Percentiles rank a stretch among this genome's conserved stretches.
These are phyloP conservation scores for Hydnomerulius pinastri DNA, from an alignment of 768 basidiomycete species.

Conservation along the genomic window DNA sequence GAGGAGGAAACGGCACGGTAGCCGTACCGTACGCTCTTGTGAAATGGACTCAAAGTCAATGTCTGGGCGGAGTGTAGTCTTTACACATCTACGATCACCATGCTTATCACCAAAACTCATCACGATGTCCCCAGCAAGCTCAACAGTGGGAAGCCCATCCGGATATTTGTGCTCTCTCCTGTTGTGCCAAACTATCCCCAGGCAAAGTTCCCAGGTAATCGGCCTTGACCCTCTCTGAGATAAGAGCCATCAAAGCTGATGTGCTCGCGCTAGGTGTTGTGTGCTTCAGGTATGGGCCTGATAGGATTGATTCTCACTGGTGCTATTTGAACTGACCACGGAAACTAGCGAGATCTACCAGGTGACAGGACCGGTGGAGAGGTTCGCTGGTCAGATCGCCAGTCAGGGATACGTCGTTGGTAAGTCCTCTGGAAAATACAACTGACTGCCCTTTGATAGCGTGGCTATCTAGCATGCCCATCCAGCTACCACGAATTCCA, in stretches of 20 bases:
- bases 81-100: slow-evolving; percentile 35
- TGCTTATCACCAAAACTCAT: slow-evolving; percentile 83
- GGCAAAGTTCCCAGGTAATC: slow-evolving; percentile 86
- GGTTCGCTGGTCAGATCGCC: slow-evolving; percentile 86
- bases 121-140: slow-evolving; percentile 77
- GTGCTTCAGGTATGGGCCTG: slow-evolving; percentile 63
- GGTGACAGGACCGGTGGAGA: slow-evolving; percentile 95
- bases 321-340: slow-evolving; percentile 1
- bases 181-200: slow-evolving; percentile 79
- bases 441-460: neutral
- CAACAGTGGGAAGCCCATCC: slow-evolving; percentile 62
- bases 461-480: slow-evolving; percentile 61
- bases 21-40: no score
- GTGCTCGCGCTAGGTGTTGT: slow-evolving; percentile 58
- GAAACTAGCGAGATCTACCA: slow-evolving; percentile 87
- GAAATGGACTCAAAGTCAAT: no score
- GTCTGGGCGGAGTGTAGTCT: no score
- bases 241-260: neutral
- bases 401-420: slow-evolving; percentile 85
- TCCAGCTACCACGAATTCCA: slow-evolving; percentile 93
- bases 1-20: no score
- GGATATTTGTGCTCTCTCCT: slow-evolving; percentile 84
- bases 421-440: slow-evolving; percentile 33
- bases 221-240: neutral
- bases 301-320: no score